phyloP scores from a whole-genome alignment of 1,284 basidiomycete genomes.

The Ceratobasidium sp. region DNA sequence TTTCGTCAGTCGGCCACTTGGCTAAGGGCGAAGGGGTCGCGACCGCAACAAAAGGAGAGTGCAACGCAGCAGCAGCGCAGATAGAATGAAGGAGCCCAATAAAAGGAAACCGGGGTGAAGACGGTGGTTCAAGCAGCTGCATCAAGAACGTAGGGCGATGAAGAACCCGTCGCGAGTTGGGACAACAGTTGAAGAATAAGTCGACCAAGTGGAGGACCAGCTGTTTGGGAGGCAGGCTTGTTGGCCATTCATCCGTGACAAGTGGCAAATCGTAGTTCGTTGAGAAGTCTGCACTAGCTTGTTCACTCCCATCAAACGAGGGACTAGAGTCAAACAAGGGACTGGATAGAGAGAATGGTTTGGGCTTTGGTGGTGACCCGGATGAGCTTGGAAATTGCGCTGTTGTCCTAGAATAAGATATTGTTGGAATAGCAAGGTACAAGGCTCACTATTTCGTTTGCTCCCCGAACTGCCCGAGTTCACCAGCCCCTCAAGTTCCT shows the following conservation, averaged over 20 bases:
- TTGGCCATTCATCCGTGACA: conserved; percentile 13
- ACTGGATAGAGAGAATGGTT: not conserved
- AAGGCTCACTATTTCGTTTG: not conserved
- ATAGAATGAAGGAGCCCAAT: conserved; percentile 26
- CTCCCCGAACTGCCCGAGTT: not conserved
- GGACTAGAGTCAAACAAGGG: not conserved
- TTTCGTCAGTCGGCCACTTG: not conserved
- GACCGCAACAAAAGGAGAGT: conserved; percentile 19
- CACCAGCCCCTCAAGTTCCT: conserved; percentile 12
- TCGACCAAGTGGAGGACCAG: conserved; percentile 29
- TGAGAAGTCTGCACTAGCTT: not conserved
- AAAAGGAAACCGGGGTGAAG: conserved; percentile 37
- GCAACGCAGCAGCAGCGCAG: conserved; percentile 20
- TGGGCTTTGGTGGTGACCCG: not conserved
- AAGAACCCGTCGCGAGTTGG: conserved; percentile 22
- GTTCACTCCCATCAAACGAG: not conserved
- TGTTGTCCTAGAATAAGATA: not conserved
- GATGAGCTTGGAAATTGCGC: no score
- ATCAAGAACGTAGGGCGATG: conserved; percentile 27
- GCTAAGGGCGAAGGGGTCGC: not conserved
- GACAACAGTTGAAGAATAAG: conserved; percentile 24
- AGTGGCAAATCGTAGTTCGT: not conserved
- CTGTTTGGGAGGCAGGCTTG: conserved; percentile 18
- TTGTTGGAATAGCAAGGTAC: no score
- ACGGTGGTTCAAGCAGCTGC: conserved; percentile 5